Evolutionary conservation across 2,329 filamentous ascomycete genomes (phyloP), one percentile per base, ranked within the genome.

Genomic region (Elsinoe necatrix): DNA sequence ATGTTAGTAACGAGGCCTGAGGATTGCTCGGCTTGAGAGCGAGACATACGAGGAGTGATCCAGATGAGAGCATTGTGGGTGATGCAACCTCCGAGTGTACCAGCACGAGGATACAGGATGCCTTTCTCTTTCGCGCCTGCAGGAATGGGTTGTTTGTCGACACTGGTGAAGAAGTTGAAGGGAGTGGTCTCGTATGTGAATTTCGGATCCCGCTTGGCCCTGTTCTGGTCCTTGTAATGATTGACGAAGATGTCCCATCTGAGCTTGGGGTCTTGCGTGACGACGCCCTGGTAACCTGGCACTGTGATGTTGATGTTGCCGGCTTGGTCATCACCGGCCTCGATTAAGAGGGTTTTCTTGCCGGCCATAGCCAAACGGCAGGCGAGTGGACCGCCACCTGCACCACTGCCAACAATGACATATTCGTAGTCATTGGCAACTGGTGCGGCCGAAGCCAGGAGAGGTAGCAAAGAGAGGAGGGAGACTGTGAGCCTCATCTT

Each of bases 171-270:
- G 27, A 75, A 67, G 1, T 68, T 65, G 12, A 79, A 80, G 47
- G 77, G 68, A 0, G 75, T 71, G 0, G 77, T 79, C 7, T 74
- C 64, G 64, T 82, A 85, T 1, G 77, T 77, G 47, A 80, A 78
- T 72, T 85, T 85, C 62, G 71, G 77, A 65, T 85, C 80, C 54
- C 73, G 71, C 20, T 75, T 72, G 60, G 82, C 78, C 35, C 77
- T 73, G 20, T 68, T 66, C 43, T 79, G 69, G 59, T 84, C 75
- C 7, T 73, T 71, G 63, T 83, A 84, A 66, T 85, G 82, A 45
- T 75, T 75, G n/a, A 83, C 79, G 61, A 79, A 85, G 68, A 80
- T 85, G 66, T 83, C 78, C 82, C 82, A 86, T 45, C 74, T 70
- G 61, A 82, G 73, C 16, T 75, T 73, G 21, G 73, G 72, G 59